Percentiles rank a stretch among this genome's conserved stretches.
Evolutionary conservation across 2,329 filamentous ascomycete species (phyloP).

Genomic region (Colletotrichum sp.): DNA sequence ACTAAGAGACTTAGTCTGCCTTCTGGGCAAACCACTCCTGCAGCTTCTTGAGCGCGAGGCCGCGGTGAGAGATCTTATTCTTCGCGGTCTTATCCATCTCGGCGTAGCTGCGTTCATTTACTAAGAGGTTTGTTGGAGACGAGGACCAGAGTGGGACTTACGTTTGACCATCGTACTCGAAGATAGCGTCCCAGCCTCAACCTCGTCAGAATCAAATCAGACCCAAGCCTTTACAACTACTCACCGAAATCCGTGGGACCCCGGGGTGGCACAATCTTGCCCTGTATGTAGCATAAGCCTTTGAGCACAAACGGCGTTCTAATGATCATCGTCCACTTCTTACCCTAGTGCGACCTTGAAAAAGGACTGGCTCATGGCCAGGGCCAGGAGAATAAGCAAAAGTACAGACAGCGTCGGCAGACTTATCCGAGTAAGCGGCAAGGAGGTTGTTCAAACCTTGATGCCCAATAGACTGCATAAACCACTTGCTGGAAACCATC

Average conservation of each 20-base stretch:
- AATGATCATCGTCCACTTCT: slow-evolving; percentile 25
- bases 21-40: slow-evolving; percentile 74
- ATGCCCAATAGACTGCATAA: slow-evolving; percentile 82
- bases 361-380: slow-evolving; percentile 81
- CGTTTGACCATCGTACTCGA: slow-evolving; percentile 91
- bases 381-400: slow-evolving; percentile 92
- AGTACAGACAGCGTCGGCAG: slow-evolving; percentile 91
- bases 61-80: slow-evolving; percentile 93
- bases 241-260: slow-evolving; percentile 84
- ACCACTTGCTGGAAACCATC: slow-evolving; percentile 81
- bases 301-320: not conserved
- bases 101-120: slow-evolving; percentile 64
- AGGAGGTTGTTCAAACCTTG: slow-evolving; percentile 89
- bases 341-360: slow-evolving; percentile 88
- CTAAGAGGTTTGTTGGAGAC: not conserved
- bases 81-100: slow-evolving; percentile 91
- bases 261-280: slow-evolving; percentile 84
- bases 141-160: slow-evolving; percentile 37
- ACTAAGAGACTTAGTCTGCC: not conserved
- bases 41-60: slow-evolving; percentile 84
- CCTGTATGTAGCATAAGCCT: slow-evolving; percentile 34
- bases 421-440: slow-evolving; percentile 87
- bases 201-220: slow-evolving; percentile 13
- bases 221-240: slow-evolving; percentile 26
- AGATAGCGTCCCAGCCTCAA: slow-evolving; percentile 92